phyloP scores from a whole-genome alignment of 75 land plant species.

The Sequoia sempervirens region DNA sequence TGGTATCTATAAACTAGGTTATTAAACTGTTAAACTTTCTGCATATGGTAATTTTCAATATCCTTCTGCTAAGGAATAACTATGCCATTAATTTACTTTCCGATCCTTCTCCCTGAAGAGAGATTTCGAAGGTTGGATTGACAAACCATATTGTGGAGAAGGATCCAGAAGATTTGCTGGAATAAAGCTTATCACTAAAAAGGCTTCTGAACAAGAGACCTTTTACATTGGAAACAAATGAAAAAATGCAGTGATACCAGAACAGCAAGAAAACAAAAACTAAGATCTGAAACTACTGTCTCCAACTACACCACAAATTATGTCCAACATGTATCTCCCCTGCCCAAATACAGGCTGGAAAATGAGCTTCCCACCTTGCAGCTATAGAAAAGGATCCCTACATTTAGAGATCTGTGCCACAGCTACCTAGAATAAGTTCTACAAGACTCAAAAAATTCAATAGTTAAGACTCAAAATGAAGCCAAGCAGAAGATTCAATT shows the following conservation, averaged over 20 bases:
- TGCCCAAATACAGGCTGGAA: not conserved
- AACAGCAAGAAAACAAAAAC: not conserved
- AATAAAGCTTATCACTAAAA: not conserved
- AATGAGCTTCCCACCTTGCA: not conserved
- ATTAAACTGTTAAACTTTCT: not conserved
- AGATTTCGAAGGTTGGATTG: not conserved
- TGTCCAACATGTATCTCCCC: not conserved
- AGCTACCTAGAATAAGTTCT: not conserved
- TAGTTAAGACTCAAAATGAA: not conserved
- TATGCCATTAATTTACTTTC: not conserved
- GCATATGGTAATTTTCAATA: not conserved
- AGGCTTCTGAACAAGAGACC: not conserved
- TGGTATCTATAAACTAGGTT: not conserved
- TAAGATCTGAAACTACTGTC: not conserved
- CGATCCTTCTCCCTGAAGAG: not conserved
- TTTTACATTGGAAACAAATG: not conserved
- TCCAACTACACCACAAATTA: not conserved
- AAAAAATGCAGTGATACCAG: not conserved
- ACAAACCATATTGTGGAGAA: not conserved
- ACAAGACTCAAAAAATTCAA: not conserved
- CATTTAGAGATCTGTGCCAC: not conserved
- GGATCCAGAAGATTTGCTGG: not conserved
- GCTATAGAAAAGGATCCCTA: not conserved
- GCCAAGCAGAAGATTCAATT: not conserved
- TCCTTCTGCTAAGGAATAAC: no score